A percentile compares a stretch with the other conserved stretches of the same genome.
Conservation (phyloP, 2,329 filamentous ascomycete species). For the Aspergillus quadricinctus region DNA sequence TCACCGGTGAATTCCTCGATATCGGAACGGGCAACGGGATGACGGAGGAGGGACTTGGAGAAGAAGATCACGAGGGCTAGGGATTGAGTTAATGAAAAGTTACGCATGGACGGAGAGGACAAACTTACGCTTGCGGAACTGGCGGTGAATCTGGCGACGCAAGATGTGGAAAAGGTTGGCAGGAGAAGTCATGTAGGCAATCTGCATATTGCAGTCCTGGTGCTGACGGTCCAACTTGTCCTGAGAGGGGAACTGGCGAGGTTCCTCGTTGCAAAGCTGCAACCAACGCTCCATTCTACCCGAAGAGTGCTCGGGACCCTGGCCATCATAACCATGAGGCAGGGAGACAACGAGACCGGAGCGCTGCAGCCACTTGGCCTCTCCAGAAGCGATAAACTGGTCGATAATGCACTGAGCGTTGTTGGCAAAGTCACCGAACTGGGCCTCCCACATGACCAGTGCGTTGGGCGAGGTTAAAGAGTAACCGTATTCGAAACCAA, state of each 20-base stretch:
- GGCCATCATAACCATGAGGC: slow-evolving; percentile 95
- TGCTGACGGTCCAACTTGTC: slow-evolving; percentile 95
- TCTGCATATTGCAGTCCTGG: slow-evolving; percentile 99
- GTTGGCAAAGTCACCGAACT: slow-evolving; percentile 99
- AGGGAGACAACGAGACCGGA: slow-evolving; percentile 94
- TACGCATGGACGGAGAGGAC: neutral
- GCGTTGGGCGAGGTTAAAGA: slow-evolving; percentile 95
- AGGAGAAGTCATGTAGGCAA: slow-evolving; percentile 94
- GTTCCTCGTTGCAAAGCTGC: slow-evolving; percentile 96
- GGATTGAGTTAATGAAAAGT: slow-evolving; percentile 11
- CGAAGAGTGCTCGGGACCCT: slow-evolving; percentile 97
- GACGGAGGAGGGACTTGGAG: slow-evolving; percentile 92
- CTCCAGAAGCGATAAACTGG: slow-evolving; percentile 96
- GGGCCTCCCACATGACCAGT: slow-evolving; percentile 98
- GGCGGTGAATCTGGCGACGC: slow-evolving; percentile 95
- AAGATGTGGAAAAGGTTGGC: slow-evolving; percentile 95
- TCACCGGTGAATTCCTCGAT: slow-evolving; percentile 89
- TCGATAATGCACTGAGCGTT: slow-evolving; percentile 99
- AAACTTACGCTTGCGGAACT: slow-evolving; percentile 94
- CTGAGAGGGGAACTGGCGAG: slow-evolving; percentile 79
- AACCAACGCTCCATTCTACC: slow-evolving; percentile 96
- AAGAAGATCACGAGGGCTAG: slow-evolving; percentile 94
- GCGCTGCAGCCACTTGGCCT: slow-evolving; percentile 98
- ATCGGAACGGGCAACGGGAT: slow-evolving; percentile 82
- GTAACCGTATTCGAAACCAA: slow-evolving; percentile 98